Conservation (phyloP, 148 eudicot species). For the Fagopyrum esculentum region DNA sequence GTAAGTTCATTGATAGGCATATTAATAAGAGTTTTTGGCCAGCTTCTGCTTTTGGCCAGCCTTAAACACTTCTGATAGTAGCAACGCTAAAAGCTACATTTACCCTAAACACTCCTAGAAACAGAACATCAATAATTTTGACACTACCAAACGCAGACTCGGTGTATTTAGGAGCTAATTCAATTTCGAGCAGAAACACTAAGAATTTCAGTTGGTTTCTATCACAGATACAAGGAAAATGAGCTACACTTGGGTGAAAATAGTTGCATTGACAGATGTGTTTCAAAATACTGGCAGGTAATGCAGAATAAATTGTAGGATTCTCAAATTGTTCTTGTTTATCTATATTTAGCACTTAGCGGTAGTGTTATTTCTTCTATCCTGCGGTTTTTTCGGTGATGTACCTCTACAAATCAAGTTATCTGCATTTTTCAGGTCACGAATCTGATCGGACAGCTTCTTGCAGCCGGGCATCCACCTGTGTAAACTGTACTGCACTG, state of each 20-base stretch:
- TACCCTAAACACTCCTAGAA: background rate
- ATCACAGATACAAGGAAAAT: conserved; percentile 68
- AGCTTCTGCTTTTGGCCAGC: too few species aligned
- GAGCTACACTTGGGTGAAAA: conserved; percentile 86
- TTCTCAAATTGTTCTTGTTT: background rate
- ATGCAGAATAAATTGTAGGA: background rate
- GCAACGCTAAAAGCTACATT: too few species aligned
- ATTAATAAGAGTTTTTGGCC: background rate
- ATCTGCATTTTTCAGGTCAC: conserved; percentile 46
- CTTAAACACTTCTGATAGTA: too few species aligned
- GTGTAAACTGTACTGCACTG: conserved; percentile 24
- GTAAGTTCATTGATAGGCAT: background rate
- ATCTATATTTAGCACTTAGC: background rate
- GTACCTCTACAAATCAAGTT: background rate
- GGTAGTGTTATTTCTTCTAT: background rate
- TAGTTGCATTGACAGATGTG: conserved; percentile 85
- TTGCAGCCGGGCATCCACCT: conserved; percentile 50
- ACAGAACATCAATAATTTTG: background rate
- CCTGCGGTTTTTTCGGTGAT: background rate
- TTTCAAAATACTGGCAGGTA: conserved; percentile 93
- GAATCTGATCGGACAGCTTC: conserved; percentile 55
- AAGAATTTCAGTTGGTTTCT: background rate
- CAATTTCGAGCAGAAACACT: too few species aligned
- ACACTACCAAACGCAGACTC: background rate
- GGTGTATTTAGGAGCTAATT: too few species aligned